Percentiles rank a stretch among this genome's conserved stretches.
phyloP scores from a whole-genome alignment of 306 rosid genomes.

The Gastrolobium villosum region DNA sequence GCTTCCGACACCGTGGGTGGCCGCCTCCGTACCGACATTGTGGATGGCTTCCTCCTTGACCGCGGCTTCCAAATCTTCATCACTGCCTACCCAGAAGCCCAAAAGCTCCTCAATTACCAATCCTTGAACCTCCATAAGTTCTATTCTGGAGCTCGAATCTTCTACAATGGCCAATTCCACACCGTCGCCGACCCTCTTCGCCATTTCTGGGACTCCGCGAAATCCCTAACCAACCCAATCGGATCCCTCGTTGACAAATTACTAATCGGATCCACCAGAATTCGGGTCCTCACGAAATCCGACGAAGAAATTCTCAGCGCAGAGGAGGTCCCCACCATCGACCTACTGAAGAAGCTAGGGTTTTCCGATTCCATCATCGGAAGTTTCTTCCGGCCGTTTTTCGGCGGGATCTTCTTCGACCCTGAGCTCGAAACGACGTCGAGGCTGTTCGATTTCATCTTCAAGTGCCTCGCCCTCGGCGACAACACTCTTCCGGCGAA shows the following conservation, averaged over 20 bases:
- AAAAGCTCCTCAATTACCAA: conserved; percentile 71
- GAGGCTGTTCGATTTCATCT: conserved; percentile 79
- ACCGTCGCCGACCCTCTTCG: conserved; percentile 85
- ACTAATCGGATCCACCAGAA: conserved; percentile 64
- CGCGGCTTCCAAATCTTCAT: conserved; percentile 97
- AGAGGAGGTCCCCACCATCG: conserved; percentile 66
- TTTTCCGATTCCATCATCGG: conserved; percentile 76
- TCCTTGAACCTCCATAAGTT: conserved; percentile 69
- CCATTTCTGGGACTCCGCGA: conserved; percentile 67
- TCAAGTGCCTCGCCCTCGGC: conserved; percentile 92
- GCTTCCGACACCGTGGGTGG: conserved; percentile 81
- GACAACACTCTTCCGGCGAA: conserved; percentile 86
- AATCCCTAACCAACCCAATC: conserved; percentile 74
- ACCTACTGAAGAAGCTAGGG: conserved; percentile 59
- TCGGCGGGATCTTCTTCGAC: conserved; percentile 90
- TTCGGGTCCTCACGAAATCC: conserved; percentile 62
- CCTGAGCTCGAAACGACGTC: conserved; percentile 72
- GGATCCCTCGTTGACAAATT: conserved; percentile 77
- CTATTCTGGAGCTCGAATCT: conserved; percentile 79
- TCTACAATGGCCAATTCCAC: conserved; percentile 73
- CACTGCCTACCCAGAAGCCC: conserved; percentile 90
- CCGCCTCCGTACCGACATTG: conserved; percentile 80
- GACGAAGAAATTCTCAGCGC: conserved; percentile 62
- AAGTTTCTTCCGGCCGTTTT: conserved; percentile 82
- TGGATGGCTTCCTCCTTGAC: conserved; percentile 85